These are phyloP conservation scores for Microdochium bolleyi DNA, from an alignment of 2,329 filamentous ascomycete species.

Conservation along the genomic window DNA sequence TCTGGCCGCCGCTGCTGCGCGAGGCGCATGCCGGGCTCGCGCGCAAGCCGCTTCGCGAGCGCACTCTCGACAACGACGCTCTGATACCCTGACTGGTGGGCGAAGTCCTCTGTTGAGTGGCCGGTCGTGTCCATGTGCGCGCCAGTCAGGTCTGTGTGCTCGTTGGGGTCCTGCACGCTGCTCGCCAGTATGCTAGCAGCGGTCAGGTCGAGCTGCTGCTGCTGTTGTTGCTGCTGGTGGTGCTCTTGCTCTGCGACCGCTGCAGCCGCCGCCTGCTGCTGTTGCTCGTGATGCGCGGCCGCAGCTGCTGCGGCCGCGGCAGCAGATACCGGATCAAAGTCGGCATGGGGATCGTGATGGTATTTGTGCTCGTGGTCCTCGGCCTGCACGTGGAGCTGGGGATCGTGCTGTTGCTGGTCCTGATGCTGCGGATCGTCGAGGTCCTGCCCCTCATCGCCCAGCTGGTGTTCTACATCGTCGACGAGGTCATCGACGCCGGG, in stretches of 20 bases:
- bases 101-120: slow-evolving; percentile 37
- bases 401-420: slow-evolving; percentile 8
- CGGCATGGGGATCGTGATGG: slow-evolving; percentile 13
- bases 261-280: slow-evolving; percentile 2
- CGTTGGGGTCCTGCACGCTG: slow-evolving; percentile 18
- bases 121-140: slow-evolving; percentile 5
- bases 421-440: slow-evolving; percentile 4
- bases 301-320: slow-evolving; percentile 20
- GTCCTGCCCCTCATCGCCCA: slow-evolving; percentile 1
- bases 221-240: slow-evolving; percentile 20
- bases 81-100: slow-evolving; percentile 36
- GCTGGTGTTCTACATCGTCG: slow-evolving; percentile 3
- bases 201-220: slow-evolving; percentile 20
- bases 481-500: slow-evolving; percentile 9
- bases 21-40: slow-evolving; percentile 37
- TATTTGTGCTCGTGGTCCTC: slow-evolving; percentile 9
- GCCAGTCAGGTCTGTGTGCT: slow-evolving; percentile 18
- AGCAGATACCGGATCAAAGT: slow-evolving; percentile 19
- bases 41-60: slow-evolving; percentile 44
- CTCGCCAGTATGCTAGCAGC: slow-evolving; percentile 20
- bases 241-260: slow-evolving; percentile 8
- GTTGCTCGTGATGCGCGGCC: slow-evolving; percentile 19
- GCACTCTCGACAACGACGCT: slow-evolving; percentile 42
- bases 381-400: slow-evolving; percentile 8
- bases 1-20: slow-evolving; percentile 45